These are phyloP conservation scores for Cyberlindnera maclurae DNA, from an alignment of 805 yeast genomes.

Conservation along the genomic window DNA sequence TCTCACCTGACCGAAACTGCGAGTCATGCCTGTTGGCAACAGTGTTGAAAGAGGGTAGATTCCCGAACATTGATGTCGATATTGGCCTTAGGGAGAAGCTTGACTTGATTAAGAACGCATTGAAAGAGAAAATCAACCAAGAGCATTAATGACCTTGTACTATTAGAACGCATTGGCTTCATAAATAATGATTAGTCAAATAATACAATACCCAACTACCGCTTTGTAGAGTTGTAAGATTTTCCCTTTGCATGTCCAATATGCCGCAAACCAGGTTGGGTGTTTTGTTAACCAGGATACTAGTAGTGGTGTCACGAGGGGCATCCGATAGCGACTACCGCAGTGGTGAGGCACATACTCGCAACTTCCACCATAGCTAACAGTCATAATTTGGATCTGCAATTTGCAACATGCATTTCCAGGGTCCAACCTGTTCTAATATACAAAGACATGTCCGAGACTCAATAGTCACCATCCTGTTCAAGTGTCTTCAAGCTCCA, in stretches of 20 bases:
- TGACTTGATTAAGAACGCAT: constrained; percentile 59
- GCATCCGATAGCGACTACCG: too few relatives aligned
- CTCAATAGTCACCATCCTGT: constrained; percentile 3
- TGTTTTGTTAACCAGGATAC: too few relatives aligned
- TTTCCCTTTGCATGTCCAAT: too few relatives aligned
- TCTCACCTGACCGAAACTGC: constrained; percentile 69
- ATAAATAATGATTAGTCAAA: too few relatives aligned
- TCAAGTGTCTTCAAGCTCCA: constrained; percentile 55
- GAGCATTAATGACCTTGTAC: constrained; percentile 1
- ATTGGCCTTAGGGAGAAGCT: constrained; percentile 40
- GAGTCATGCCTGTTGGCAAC: constrained; percentile 54
- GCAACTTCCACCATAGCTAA: too few relatives aligned
- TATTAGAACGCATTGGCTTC: not conserved
- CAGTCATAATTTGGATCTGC: too few relatives aligned
- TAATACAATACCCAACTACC: too few relatives aligned
- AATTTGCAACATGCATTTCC: not conserved
- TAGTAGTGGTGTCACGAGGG: too few relatives aligned
- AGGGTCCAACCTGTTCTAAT: constrained; percentile 1
- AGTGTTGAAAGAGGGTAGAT: constrained; percentile 39
- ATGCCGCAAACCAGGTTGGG: too few relatives aligned
- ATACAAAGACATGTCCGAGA: not conserved
- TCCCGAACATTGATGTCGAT: constrained; percentile 39
- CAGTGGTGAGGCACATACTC: too few relatives aligned
- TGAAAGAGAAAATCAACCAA: constrained; percentile 30
- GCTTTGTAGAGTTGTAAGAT: too few relatives aligned